Evolutionary conservation across 1,284 basidiomycete genomes (phyloP).

Genomic region (Ustilago tritici): DNA sequence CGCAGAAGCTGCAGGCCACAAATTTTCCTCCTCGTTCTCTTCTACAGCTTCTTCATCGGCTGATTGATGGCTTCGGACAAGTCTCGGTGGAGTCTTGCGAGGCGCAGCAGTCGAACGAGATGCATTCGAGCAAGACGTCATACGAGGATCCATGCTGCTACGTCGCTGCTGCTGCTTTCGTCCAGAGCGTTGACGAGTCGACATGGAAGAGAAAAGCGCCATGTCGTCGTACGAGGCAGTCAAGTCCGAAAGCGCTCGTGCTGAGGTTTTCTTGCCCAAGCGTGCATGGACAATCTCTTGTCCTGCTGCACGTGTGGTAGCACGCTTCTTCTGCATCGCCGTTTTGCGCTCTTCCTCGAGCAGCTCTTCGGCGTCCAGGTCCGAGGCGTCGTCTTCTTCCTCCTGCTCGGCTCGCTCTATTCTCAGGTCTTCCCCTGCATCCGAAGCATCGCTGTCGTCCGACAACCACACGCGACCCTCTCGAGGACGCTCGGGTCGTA

Average conservation of each 20-base stretch:
- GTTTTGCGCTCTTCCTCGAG: slow-evolving; percentile 60
- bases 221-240: slow-evolving; percentile 46
- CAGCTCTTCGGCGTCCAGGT: slow-evolving; percentile 59
- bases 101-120: slow-evolving; percentile 27
- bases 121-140: slow-evolving; percentile 6
- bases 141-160: slow-evolving; percentile 26
- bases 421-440: slow-evolving; percentile 21
- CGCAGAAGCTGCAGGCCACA: slow-evolving; percentile 48
- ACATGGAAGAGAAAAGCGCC: slow-evolving; percentile 19
- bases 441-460: slow-evolving; percentile 52
- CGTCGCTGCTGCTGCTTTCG: slow-evolving; percentile 11
- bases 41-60: slow-evolving; percentile 25
- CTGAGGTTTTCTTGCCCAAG: slow-evolving; percentile 35
- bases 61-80: slow-evolving; percentile 23
- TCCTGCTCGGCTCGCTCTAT: slow-evolving; percentile 52
- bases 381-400: slow-evolving; percentile 36
- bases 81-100: slow-evolving; percentile 37
- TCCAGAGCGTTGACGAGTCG: slow-evolving; percentile 10
- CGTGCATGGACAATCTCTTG: slow-evolving; percentile 64
- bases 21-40: slow-evolving; percentile 29
- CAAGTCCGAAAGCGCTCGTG: slow-evolving; percentile 36
- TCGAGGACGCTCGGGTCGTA: slow-evolving; percentile 61
- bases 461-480: slow-evolving; percentile 64
- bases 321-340: slow-evolving; percentile 63
- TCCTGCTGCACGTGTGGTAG: slow-evolving; percentile 65